Evolutionary conservation across 371 early-diverging fungal species (phyloP).

Genomic region (Mucor mucedo): DNA sequence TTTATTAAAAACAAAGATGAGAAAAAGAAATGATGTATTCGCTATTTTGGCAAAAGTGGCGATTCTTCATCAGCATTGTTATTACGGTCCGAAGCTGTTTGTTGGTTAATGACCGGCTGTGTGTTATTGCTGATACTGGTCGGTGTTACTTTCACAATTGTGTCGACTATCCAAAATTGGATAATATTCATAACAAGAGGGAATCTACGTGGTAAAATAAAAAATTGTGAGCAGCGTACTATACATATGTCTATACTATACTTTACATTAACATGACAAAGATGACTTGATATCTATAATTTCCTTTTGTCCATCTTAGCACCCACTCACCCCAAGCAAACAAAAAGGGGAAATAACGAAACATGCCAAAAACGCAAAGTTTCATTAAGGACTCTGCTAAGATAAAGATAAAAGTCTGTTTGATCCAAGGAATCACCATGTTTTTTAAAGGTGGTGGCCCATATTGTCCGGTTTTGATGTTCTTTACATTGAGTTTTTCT

Average conservation of each 20-base stretch:
- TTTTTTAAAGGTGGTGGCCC: conserved; percentile 41
- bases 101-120: not conserved
- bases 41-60: conserved; percentile 24
- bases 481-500: conserved; percentile 32
- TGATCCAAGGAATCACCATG: conserved; percentile 44
- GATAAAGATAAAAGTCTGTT: conserved; percentile 45
- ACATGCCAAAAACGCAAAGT: conserved; percentile 42
- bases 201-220: conserved; percentile 31
- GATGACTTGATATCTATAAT: conserved; percentile 49
- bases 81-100: conserved; percentile 3
- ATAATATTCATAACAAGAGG: conserved; percentile 69
- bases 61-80: conserved; percentile 21
- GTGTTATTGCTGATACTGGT: not conserved
- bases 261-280: conserved; percentile 58
- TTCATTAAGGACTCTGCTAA: conserved; percentile 45
- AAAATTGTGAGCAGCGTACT: not conserved
- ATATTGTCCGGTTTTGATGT: conserved; percentile 47
- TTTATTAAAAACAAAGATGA: no score
- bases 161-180: conserved; percentile 73
- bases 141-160: conserved; percentile 58
- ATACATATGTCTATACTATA: not conserved
- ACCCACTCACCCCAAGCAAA: conserved; percentile 50
- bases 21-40: no score
- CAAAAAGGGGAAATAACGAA: conserved; percentile 37
- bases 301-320: conserved; percentile 44